Base-by-base conservation (phyloP, 2,329 filamentous ascomycete genomes). In the Bertia moriformis region DNA sequence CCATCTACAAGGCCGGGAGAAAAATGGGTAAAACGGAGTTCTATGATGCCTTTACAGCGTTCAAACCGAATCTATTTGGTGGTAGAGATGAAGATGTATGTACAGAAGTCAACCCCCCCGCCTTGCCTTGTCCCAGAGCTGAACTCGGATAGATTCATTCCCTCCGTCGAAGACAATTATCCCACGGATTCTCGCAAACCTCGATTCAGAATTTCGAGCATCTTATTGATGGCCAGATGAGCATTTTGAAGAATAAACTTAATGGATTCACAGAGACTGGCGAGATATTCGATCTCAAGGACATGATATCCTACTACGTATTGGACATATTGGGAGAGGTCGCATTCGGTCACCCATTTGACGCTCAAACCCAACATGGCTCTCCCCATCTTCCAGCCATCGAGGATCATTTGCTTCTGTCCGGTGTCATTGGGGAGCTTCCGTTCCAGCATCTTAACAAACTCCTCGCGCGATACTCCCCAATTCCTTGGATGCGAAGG, bases 11-110 rank as follows among this genome's bases (percentile, higher is more conserved):
- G 15, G 44, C 36, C 4, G 42, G 44, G 2, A 22, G 42, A 5
- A 40, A 38, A 4, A 44, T 43, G 43, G 40, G 39, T 2, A 44
- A 43, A 20, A 38, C 41, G 13, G 39, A 41, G 10, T 44, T 44
- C n/a, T 40, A 44, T 20, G 18, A 39, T 35, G 41, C 43, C 3
- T 44, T 43, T 30, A 43, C 39, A 3, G 43, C 43, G 15, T 43
- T 41, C 15, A 44, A 43, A 18, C 41, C 39, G 1, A 43, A 44
- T 38, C 19, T 41, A 1, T 43, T 44, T 39, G 43, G 43, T 22
- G 36, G 38, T 14, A 44, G 39, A 18, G 17, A 38, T 20, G 36
- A 38, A 38, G 36, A 38, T 19, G 36, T 38, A 19, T 18, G 36
- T 38, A 18, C 7, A 7, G n/a, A 7, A 10, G n/a, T 10, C n/a